Evolutionary conservation across 2,329 filamentous ascomycete species (phyloP).

Genomic region (Fusarium verrucosum): DNA sequence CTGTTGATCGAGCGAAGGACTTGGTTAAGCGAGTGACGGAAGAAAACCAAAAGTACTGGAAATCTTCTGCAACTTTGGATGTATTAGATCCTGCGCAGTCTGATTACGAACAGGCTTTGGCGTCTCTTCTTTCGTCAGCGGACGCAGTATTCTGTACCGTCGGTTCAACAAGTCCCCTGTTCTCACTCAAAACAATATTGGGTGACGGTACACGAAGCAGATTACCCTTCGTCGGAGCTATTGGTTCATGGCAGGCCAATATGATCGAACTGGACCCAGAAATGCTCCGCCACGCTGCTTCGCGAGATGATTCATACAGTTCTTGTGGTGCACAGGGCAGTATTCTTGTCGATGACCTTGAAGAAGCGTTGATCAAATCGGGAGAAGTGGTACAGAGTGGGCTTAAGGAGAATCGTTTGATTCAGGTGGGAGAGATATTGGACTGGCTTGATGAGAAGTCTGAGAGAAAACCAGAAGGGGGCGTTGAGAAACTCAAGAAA

Average conservation of each 20-base stretch:
- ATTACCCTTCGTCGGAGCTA: slow-evolving; percentile 56
- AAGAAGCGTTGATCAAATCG: slow-evolving; percentile 69
- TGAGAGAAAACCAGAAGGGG: not conserved
- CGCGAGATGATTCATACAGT: slow-evolving; percentile 1
- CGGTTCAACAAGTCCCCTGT: slow-evolving; percentile 27
- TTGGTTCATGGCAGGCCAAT: slow-evolving; percentile 65
- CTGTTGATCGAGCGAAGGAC: not conserved
- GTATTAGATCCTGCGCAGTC: slow-evolving; percentile 14
- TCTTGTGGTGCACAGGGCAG: not conserved
- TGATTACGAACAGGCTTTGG: slow-evolving; percentile 4
- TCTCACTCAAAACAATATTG: slow-evolving; percentile 9
- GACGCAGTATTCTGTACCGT: slow-evolving; percentile 37
- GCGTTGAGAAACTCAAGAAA: not conserved
- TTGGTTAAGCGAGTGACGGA: slow-evolving; percentile 12
- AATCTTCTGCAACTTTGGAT: slow-evolving; percentile 5
- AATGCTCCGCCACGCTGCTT: slow-evolving; percentile 54
- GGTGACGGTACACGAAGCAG: not conserved
- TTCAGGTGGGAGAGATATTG: slow-evolving; percentile 65
- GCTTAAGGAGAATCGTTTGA: slow-evolving; percentile 64
- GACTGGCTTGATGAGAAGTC: slow-evolving; percentile 3
- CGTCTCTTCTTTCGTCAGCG: not conserved
- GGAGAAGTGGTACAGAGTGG: slow-evolving; percentile 73
- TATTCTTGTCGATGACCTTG: slow-evolving; percentile 64
- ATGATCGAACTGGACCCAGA: slow-evolving; percentile 75
- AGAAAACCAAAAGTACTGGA: slow-evolving; percentile 33